Conservation (phyloP, 108 stramenopile species). For the Aurantiochytrium sp. region DNA sequence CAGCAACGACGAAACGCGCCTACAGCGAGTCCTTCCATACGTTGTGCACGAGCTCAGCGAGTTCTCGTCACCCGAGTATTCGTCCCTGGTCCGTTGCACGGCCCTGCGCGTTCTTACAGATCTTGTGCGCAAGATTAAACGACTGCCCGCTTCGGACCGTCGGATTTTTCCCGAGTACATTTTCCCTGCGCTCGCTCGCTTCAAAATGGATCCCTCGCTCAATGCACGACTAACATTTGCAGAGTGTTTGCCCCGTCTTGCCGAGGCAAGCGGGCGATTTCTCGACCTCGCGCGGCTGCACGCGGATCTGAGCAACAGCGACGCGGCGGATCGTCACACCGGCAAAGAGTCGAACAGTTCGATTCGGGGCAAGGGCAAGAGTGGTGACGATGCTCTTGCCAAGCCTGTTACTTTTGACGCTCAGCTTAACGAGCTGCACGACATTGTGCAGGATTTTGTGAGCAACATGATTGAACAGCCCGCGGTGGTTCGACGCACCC, state of each 20-base stretch:
- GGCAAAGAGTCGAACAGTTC: too few relatives aligned
- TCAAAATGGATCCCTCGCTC: slow-evolving; percentile 69
- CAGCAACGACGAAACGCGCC: slow-evolving; percentile 70
- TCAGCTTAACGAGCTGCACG: slow-evolving; percentile 65
- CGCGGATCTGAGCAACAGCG: not conserved
- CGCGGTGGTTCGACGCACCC: slow-evolving; percentile 58
- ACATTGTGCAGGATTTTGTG: slow-evolving; percentile 72
- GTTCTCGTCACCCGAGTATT: slow-evolving; percentile 21
- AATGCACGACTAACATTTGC: slow-evolving; percentile 78
- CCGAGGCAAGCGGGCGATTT: slow-evolving; percentile 73
- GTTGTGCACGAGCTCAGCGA: slow-evolving; percentile 72
- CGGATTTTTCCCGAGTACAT: slow-evolving; percentile 84
- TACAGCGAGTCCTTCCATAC: slow-evolving; percentile 85
- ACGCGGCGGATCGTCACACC: not conserved
- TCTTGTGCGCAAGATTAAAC: slow-evolving; percentile 57
- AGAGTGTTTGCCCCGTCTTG: slow-evolving; percentile 64
- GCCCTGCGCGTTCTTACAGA: slow-evolving; percentile 63
- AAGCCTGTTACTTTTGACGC: slow-evolving; percentile 54
- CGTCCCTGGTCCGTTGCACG: slow-evolving; percentile 67
- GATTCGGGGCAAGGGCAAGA: not conserved
- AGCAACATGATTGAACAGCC: slow-evolving; percentile 73
- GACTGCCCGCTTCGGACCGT: slow-evolving; percentile 79
- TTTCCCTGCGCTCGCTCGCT: slow-evolving; percentile 75
- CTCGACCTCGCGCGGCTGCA: slow-evolving; percentile 64
- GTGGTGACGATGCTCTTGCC: not conserved